A percentile compares a stretch with the other conserved stretches of the same genome.
phyloP scores from a whole-genome alignment of 257 asterid genomes.

The Solanum paucissectum region DNA sequence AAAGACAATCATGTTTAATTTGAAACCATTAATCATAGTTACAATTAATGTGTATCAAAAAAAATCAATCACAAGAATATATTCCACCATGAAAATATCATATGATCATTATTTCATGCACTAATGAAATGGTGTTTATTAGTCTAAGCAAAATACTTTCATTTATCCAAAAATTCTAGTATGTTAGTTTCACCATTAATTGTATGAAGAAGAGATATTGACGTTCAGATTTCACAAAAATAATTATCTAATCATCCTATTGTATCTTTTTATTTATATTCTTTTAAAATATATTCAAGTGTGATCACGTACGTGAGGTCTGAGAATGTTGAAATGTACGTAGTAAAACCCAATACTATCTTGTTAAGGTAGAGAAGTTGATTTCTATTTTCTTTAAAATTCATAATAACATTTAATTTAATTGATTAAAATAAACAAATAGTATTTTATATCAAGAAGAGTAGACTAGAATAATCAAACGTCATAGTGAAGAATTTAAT shows the following conservation, averaged over 20 bases:
- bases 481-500: background rate
- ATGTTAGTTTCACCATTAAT: background rate
- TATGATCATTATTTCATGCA: background rate
- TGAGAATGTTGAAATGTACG: too few relatives aligned
- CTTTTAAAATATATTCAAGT: background rate
- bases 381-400: background rate
- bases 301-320: background rate
- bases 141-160: background rate
- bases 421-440: background rate
- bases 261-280: background rate
- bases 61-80: background rate
- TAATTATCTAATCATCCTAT: background rate
- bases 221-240: background rate
- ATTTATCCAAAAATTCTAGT: background rate
- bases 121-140: background rate
- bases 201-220: background rate
- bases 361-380: too few relatives aligned
- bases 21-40: background rate
- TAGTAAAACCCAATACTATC: background rate
- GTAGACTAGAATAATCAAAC: background rate
- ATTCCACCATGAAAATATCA: background rate
- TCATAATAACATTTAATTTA: background rate
- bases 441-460: background rate
- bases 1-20: background rate
- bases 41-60: background rate